These are phyloP conservation scores for Phytophthora quininea DNA, from an alignment of 352 stramenopile species.

Conservation along the genomic window DNA sequence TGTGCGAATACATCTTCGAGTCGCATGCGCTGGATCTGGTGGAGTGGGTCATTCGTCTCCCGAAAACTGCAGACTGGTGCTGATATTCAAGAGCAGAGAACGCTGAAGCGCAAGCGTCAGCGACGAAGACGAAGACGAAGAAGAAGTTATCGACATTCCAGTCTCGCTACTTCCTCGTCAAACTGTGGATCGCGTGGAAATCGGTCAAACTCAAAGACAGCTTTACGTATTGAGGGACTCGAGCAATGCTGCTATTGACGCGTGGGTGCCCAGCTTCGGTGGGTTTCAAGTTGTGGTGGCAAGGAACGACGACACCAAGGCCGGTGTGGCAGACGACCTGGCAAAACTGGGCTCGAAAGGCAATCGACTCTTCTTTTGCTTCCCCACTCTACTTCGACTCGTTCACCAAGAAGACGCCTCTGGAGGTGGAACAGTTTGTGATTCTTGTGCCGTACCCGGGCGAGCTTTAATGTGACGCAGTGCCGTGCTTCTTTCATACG, in stretches of 20 bases:
- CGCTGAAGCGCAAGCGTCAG: conserved; percentile 22
- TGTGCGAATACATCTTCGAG: conserved; percentile 49
- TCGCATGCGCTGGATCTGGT: conserved; percentile 40
- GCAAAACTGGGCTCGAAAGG: conserved; percentile 32
- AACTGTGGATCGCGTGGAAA: conserved; percentile 31
- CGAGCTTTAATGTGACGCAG: conserved; percentile 14
- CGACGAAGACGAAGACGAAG: conserved; percentile 9
- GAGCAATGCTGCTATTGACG: conserved; percentile 38
- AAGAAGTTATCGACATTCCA: conserved; percentile 26
- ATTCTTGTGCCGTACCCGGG: conserved; percentile 39
- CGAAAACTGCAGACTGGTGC: conserved; percentile 26
- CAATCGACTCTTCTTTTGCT: conserved; percentile 42
- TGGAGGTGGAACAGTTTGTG: conserved; percentile 36
- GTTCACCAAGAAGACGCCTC: conserved; percentile 38
- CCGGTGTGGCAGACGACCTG: conserved; percentile 29
- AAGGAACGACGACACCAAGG: conserved; percentile 32
- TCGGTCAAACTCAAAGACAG: conserved; percentile 25
- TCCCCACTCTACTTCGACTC: conserved; percentile 40
- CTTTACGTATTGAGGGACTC: conserved; percentile 36
- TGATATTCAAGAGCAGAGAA: conserved; percentile 22
- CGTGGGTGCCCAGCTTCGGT: conserved; percentile 38
- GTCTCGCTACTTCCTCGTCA: conserved; percentile 12
- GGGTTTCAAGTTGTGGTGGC: conserved; percentile 39
- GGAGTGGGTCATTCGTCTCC: conserved; percentile 32
- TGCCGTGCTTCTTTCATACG: neutral